Base-by-base conservation (phyloP, 164 flowering plant genomes). In the Stephania yunnanensis region DNA sequence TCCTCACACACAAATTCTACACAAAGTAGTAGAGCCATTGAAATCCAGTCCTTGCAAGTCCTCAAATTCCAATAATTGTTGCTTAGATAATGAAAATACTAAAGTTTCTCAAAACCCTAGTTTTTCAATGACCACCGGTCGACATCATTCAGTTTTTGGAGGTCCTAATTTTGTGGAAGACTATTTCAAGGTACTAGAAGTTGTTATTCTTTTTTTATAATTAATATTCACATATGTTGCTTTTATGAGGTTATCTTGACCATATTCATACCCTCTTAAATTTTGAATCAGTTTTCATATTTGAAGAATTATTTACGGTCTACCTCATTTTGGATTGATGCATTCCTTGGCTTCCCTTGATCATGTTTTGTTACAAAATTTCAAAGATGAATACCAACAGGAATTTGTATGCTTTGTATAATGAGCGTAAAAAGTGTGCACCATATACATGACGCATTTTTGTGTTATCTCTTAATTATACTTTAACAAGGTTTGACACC, bases 111-210 rank as follows among this genome's bases (percentile, higher is more conserved):
- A 88, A 68, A 80, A 46, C 73, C 77, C 85, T 50, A 74, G 76
- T 46, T 17, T 15, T 53, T 45, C 11, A 70, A 80, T 81, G 30
- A 74, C 78, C 73, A 78, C 85, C 78, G 79, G 75, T 66, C 78
- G 50, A 52, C 71, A 74, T 6, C 90, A 87, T 85, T 95, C 97
- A 69, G 89, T 94, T 80, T 83, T 83, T 68, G 85, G 77, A 52
- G 95, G 93, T 84, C 94, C 94, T 31, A 87, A 91, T 86, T 95
- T 95, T 85, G 98, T 95, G 77, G 97, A 92, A 76, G 93, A 92
- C 80, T 93, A 95, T 80, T 95, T 95, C 80, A 95, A 93, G 99
- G 99, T 95, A 85, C 12, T 53, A 31, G 70, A 31, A n/a, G 70
- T 36, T 48, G 53, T 6, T 30, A 13, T 10, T n/a, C 20, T 48